phyloP scores from a whole-genome alignment of 228 moss, liverwort and hornwort species.

The Sphagnum fallax region DNA sequence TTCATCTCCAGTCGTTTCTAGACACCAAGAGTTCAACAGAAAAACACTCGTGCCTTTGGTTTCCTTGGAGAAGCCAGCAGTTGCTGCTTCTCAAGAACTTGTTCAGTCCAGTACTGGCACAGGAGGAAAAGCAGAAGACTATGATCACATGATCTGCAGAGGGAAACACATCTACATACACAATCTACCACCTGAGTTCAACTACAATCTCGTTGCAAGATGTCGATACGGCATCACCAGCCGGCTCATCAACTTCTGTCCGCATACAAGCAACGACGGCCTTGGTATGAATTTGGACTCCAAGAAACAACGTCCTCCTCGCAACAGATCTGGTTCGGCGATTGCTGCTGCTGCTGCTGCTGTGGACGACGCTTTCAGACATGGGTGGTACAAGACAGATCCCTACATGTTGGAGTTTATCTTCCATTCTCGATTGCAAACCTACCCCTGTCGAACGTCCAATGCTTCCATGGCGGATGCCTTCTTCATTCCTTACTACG shows the following conservation, averaged over 20 bases:
- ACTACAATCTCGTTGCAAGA: constrained; percentile 8
- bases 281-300: constrained; percentile 5
- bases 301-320: not conserved
- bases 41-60: no score
- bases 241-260: constrained; percentile 29
- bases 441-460: constrained; percentile 17
- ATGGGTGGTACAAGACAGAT: constrained; percentile 21
- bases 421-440: constrained; percentile 9
- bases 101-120: no score
- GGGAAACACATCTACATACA: constrained; percentile 22
- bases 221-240: constrained; percentile 10
- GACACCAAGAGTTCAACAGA: no score
- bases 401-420: constrained; percentile 27
- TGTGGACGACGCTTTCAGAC: constrained; percentile 10
- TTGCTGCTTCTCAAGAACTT: no score
- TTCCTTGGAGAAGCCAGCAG: no score
- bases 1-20: no score
- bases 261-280: constrained; percentile 14
- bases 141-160: constrained; percentile 2
- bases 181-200: constrained; percentile 17
- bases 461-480: constrained; percentile 11
- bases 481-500: constrained; percentile 21
- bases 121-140: no score
- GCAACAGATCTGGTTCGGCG: no score
- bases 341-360: no score